These are phyloP conservation scores for Lactarius akahatsu DNA, from an alignment of 768 basidiomycete genomes.

Conservation along the genomic window DNA sequence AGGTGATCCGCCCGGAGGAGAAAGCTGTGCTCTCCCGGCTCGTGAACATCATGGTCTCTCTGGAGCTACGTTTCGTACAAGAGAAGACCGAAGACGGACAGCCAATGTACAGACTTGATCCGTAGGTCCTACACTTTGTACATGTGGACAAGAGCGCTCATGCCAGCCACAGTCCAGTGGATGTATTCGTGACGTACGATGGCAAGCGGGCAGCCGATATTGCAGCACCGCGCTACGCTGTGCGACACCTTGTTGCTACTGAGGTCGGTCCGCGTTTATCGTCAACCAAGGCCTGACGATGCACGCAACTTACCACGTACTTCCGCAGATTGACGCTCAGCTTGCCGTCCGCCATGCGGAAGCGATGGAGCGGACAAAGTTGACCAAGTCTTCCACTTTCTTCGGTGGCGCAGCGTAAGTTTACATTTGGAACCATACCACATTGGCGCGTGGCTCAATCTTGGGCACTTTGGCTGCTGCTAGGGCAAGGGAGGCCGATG, in stretches of 20 bases:
- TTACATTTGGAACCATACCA: neutral
- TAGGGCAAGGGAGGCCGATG: slow-evolving; percentile 6
- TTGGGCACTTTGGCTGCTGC: slow-evolving; percentile 24
- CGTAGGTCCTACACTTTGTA: slow-evolving; percentile 53
- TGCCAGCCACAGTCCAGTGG: slow-evolving; percentile 67
- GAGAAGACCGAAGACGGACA: slow-evolving; percentile 92
- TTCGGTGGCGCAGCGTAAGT: slow-evolving; percentile 11
- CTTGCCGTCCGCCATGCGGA: slow-evolving; percentile 41
- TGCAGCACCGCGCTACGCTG: slow-evolving; percentile 82
- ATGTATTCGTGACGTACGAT: slow-evolving; percentile 96
- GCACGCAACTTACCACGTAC: slow-evolving; percentile 9
- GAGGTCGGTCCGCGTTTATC: slow-evolving; percentile 55
- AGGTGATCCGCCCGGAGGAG: slow-evolving; percentile 84
- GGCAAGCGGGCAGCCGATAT: slow-evolving; percentile 90
- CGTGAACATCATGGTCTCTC: slow-evolving; percentile 85
- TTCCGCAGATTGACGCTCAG: slow-evolving; percentile 70
- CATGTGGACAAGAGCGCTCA: neutral
- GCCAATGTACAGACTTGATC: slow-evolving; percentile 87
- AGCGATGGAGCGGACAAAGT: slow-evolving; percentile 33
- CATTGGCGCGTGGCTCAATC: neutral
- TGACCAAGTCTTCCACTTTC: slow-evolving; percentile 33
- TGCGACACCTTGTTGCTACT: slow-evolving; percentile 83
- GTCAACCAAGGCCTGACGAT: neutral
- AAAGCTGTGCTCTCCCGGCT: slow-evolving; percentile 67
- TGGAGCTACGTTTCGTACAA: slow-evolving; percentile 85